Base-by-base conservation (phyloP, 164 flowering plant genomes). In the Dillenia turbinata region DNA sequence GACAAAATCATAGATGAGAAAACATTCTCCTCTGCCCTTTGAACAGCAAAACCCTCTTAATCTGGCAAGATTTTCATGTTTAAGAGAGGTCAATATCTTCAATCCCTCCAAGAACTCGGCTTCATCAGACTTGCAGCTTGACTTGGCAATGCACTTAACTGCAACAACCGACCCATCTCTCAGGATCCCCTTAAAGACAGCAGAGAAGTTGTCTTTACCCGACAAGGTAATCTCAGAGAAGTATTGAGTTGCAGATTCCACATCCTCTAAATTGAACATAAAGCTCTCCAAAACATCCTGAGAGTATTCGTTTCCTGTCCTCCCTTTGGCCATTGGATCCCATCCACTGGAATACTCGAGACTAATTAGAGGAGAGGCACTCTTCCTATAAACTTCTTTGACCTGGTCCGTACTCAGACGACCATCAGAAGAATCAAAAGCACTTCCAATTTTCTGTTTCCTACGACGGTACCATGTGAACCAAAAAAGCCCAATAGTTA, bases 11-110 rank as follows among this genome's bases (percentile, higher is more conserved):
- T 92, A 92, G 6, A 95, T 62, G 26, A 95, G 88, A 59, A 89
- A 95, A 47, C 97, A 95, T 73, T 95, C 97, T 1, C 99, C 97
- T 44, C 99, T 64, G 22, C 90, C 96, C 48, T 73, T 84, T 10
- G 99, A 95, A 66, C 97, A 89, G 72, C 99, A 95, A 64, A 95
- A 86, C 0, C 99, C 99, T 74, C 94, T 83, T 60, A 95, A 57
- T 50, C 78, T 73, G 13, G 84, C 85, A 45, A 95, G 76, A 70
- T 87, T 89, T 50, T 88, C 97, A 65, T 95, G 97, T 47, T 76
- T 83, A 77, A 95, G 54, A 13, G 83, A 80, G 52, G 90, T 80
- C 71, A 92, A 44, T 9, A 81, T 60, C 70, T 81, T 85, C 75
- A 95, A 71, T 4, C 97, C 99, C 71, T 81, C 83, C 78, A 89